A percentile compares a stretch with the other conserved stretches of the same genome.
phyloP scores from a whole-genome alignment of 208 protist genomes.

The Trypanosoma theileri region DNA sequence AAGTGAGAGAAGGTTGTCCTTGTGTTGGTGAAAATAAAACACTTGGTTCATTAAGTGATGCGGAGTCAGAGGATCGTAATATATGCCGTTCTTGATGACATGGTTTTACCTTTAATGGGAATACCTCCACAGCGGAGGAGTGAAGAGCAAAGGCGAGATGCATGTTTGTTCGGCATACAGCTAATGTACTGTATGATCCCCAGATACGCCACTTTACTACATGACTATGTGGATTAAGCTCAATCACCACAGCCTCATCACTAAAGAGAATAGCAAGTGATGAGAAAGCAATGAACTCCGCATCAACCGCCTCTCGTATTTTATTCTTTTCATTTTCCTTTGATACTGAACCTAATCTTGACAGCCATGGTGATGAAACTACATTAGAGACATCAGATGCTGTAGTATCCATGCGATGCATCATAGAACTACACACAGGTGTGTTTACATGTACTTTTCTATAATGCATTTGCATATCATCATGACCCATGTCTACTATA shows the following conservation, averaged over 20 bases:
- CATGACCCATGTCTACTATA: constrained; percentile 19
- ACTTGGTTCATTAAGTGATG: constrained; percentile 7
- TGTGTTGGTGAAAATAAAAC: constrained; percentile 19
- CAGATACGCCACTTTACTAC: constrained; percentile 63
- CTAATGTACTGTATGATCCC: constrained; percentile 58
- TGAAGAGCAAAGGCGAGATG: constrained; percentile 62
- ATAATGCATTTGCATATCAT: constrained; percentile 14
- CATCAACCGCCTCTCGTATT: constrained; percentile 21
- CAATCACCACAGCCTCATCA: constrained; percentile 27
- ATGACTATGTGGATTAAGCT: constrained; percentile 20
- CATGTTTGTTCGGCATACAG: constrained; percentile 62
- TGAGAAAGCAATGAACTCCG: constrained; percentile 20
- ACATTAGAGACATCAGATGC: not conserved
- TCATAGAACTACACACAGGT: not conserved
- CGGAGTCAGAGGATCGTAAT: too few relatives aligned
- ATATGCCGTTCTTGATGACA: not conserved
- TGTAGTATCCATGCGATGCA: too few relatives aligned
- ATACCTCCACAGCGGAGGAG: constrained; percentile 60
- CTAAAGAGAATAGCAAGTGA: constrained; percentile 24
- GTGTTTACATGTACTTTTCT: not conserved
- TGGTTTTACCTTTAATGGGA: constrained; percentile 34
- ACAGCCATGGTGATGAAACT: not conserved
- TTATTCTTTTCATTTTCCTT: not conserved
- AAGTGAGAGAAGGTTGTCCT: constrained; percentile 16
- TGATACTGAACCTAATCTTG: not conserved